phyloP scores from a whole-genome alignment of 805 yeast species.

The Metschnikowia shivogae region DNA sequence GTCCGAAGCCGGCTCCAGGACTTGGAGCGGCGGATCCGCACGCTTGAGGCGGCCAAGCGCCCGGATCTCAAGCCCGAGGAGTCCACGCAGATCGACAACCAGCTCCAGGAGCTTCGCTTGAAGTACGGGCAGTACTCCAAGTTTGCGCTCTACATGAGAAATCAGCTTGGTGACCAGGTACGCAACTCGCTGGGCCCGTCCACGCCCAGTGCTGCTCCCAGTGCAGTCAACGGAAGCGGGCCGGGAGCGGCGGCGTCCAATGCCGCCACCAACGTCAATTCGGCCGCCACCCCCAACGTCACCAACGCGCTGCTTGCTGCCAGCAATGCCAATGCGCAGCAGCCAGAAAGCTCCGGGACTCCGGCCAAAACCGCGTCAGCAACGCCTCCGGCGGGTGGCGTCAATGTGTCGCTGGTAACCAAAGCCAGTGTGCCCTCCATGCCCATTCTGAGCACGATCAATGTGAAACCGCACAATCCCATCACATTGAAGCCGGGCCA shows the following conservation, averaged over 20 bases:
- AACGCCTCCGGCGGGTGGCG: slow-evolving; percentile 16
- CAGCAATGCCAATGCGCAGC: slow-evolving; percentile 12
- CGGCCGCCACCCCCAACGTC: slow-evolving; percentile 12
- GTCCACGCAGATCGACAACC: slow-evolving; percentile 40
- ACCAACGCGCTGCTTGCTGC: slow-evolving; percentile 25
- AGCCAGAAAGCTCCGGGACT: background rate
- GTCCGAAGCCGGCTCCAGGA: slow-evolving; percentile 46
- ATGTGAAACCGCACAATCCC: slow-evolving; percentile 63
- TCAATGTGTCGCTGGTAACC: slow-evolving; percentile 38
- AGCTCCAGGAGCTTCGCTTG: slow-evolving; percentile 44
- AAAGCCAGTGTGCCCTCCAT: slow-evolving; percentile 60
- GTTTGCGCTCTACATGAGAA: slow-evolving; percentile 45
- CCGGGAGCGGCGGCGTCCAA: slow-evolving; percentile 2
- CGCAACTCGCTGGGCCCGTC: slow-evolving; percentile 6
- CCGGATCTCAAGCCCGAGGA: slow-evolving; percentile 44
- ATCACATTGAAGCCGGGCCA: slow-evolving; percentile 56
- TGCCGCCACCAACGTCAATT: slow-evolving; percentile 7
- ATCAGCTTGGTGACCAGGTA: slow-evolving; percentile 36
- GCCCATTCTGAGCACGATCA: slow-evolving; percentile 66
- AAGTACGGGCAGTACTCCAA: slow-evolving; percentile 49
- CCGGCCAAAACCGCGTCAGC: slow-evolving; percentile 3
- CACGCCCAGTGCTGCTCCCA: slow-evolving; percentile 8
- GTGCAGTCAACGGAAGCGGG: slow-evolving; percentile 2
- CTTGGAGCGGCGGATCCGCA: slow-evolving; percentile 46
- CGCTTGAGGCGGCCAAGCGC: slow-evolving; percentile 46